A percentile compares a stretch with the other conserved stretches of the same genome.
phyloP scores from a whole-genome alignment of 768 basidiomycete genomes.

The Boletus pseudo-olivaceus region DNA sequence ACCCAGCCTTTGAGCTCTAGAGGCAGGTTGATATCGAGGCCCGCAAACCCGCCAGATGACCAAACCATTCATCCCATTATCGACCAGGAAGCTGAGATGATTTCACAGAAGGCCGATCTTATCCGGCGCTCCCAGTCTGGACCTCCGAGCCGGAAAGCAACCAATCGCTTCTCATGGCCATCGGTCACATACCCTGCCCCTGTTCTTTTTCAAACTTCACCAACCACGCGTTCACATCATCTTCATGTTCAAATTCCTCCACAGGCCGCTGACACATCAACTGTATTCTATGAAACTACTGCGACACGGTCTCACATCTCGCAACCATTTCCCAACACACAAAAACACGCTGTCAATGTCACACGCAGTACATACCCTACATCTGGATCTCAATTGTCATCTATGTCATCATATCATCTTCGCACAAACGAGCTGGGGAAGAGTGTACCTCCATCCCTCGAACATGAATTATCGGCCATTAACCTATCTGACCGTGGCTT shows the following conservation, averaged over 20 bases:
- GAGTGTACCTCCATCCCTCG: conserved; percentile 15
- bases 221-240: conserved; percentile 31
- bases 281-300: conserved; percentile 68
- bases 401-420: conserved; percentile 32
- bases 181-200: conserved; percentile 44
- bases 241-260: conserved; percentile 29
- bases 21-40: conserved; percentile 26
- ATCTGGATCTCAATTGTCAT: conserved; percentile 33
- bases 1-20: conserved; percentile 15
- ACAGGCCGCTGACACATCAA: conserved; percentile 41
- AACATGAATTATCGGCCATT: conserved; percentile 20
- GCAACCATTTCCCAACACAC: conserved; percentile 15
- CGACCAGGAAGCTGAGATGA: conserved; percentile 7
- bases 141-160: conserved; percentile 34
- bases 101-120: conserved; percentile 37
- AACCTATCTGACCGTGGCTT: conserved; percentile 17
- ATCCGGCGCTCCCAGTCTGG: conserved; percentile 45
- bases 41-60: conserved; percentile 4
- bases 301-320: conserved; percentile 32
- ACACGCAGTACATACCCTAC: conserved; percentile 27
- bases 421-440: conserved; percentile 15
- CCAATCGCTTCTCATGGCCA: conserved; percentile 39
- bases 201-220: conserved; percentile 45
- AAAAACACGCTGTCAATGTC: conserved; percentile 23
- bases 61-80: not conserved